Percentiles rank a stretch among this genome's conserved stretches.
Conservation (phyloP, 2,329 filamentous ascomycete genomes). For the Trichoderma atrobrunneum region DNA sequence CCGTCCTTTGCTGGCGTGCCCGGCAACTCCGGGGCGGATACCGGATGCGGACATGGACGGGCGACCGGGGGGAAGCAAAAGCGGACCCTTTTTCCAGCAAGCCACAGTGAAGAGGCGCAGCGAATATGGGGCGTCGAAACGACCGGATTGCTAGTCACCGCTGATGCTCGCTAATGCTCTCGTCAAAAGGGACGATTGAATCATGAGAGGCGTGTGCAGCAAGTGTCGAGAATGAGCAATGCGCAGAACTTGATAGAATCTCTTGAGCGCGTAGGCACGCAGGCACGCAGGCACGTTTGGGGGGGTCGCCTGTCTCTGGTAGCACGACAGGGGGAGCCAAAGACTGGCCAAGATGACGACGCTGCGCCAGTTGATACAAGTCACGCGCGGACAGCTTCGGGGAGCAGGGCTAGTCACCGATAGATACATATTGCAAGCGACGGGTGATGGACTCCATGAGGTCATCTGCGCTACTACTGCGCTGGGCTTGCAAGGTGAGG, state of each 20-base stretch:
- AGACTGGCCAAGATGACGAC: conserved; percentile 2
- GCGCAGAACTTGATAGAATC: not conserved
- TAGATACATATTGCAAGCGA: not conserved
- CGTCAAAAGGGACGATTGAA: not conserved
- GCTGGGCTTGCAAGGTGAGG: not conserved
- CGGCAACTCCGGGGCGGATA: conserved; percentile 20
- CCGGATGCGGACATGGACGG: conserved; percentile 20
- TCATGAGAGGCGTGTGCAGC: conserved; percentile 10
- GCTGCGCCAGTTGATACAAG: conserved; percentile 2
- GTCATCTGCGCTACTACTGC: not conserved
- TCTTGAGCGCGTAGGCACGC: not conserved
- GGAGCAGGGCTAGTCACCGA: not conserved
- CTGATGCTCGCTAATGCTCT: conserved; percentile 10
- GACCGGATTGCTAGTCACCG: conserved; percentile 8
- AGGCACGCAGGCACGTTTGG: not conserved
- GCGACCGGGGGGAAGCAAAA: conserved; percentile 13
- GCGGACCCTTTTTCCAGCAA: conserved; percentile 11
- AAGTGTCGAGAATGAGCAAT: not conserved
- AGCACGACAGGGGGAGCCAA: not conserved
- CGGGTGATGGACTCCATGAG: not conserved
- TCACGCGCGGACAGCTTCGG: conserved; percentile 7
- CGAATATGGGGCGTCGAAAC: conserved; percentile 10
- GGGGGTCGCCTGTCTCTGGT: not conserved
- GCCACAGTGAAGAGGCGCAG: conserved; percentile 19
- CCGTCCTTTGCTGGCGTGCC: conserved; percentile 12